A percentile compares a stretch with the other conserved stretches of the same genome.
These are phyloP conservation scores for Nigrospora oryzae DNA, from an alignment of 2,329 filamentous ascomycete species.

Conservation along the genomic window DNA sequence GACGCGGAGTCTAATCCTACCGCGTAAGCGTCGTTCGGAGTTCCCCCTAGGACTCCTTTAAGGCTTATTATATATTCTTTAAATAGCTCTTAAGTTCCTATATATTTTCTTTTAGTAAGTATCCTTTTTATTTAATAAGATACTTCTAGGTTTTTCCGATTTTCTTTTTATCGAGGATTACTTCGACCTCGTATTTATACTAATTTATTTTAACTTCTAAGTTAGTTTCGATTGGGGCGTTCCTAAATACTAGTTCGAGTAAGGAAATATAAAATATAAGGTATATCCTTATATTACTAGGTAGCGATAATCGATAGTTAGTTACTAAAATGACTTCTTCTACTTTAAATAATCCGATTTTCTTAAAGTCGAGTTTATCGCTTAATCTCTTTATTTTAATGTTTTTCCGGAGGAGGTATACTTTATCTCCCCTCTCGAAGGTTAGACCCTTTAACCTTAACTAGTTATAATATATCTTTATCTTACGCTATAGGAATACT, in stretches of 20 bases:
- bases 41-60: too few species aligned
- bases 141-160: background rate
- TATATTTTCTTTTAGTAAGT: background rate
- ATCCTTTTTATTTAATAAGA: background rate
- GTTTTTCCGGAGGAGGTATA: background rate
- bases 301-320: constrained; percentile 1
- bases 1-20: too few species aligned
- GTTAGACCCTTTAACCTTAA: background rate
- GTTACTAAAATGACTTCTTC: background rate
- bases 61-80: too few species aligned
- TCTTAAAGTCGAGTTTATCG: constrained; percentile 1
- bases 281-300: background rate
- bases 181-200: background rate
- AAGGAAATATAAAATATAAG: background rate
- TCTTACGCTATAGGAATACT: background rate
- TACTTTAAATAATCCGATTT: background rate
- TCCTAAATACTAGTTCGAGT: background rate
- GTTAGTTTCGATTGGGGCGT: background rate
- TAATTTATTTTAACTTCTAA: background rate
- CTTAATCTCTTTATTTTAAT: background rate
- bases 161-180: background rate
- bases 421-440: background rate
- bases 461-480: background rate
- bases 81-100: background rate
- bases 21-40: too few species aligned